These are phyloP conservation scores for Colletotrichum phormii DNA, from an alignment of 2,329 filamentous ascomycete species.

Conservation along the genomic window DNA sequence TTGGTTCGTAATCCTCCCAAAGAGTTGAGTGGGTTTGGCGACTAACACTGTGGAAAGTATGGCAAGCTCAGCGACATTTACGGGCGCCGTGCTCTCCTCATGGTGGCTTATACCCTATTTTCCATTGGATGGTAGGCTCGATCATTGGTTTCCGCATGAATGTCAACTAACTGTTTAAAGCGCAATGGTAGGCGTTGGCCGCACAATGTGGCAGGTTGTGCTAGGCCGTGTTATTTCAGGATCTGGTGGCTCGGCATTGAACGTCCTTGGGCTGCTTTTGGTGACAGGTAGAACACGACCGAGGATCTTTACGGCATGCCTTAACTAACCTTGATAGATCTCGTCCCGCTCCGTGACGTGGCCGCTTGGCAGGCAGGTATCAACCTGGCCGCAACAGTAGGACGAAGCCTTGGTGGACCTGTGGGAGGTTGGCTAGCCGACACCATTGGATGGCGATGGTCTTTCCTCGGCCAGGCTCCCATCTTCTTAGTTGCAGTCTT, in stretches of 20 bases:
- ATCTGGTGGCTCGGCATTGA: conserved; percentile 63
- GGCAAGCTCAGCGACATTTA: conserved; percentile 70
- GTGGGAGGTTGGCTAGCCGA: conserved; percentile 73
- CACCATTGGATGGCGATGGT: conserved; percentile 75
- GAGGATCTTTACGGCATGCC: background rate
- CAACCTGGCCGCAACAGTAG: conserved; percentile 63
- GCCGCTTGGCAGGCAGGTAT: conserved; percentile 66
- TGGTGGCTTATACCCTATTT: conserved; percentile 63
- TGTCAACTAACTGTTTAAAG: conserved; percentile 30
- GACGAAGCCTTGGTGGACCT: conserved; percentile 63
- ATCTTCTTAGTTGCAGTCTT: conserved; percentile 65
- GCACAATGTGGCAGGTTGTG: conserved; percentile 60
- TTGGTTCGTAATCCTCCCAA: conserved; percentile 51
- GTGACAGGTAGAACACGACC: conserved; percentile 56
- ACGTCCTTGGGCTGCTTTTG: conserved; percentile 61
- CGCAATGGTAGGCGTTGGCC: conserved; percentile 54
- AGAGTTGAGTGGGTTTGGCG: too few species aligned
- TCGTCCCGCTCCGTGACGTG: conserved; percentile 64
- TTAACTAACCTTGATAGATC: conserved; percentile 46
- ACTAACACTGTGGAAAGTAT: conserved; percentile 47
- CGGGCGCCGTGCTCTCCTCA: conserved; percentile 59
- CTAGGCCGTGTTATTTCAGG: conserved; percentile 64
- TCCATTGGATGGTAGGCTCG: conserved; percentile 60
- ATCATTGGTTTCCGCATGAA: background rate
- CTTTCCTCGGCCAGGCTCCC: conserved; percentile 72